Evolutionary conservation across 2,329 filamentous ascomycete genomes (phyloP), one percentile per base, ranked within the genome.

Genomic region (Penicillium brevicompactum): DNA sequence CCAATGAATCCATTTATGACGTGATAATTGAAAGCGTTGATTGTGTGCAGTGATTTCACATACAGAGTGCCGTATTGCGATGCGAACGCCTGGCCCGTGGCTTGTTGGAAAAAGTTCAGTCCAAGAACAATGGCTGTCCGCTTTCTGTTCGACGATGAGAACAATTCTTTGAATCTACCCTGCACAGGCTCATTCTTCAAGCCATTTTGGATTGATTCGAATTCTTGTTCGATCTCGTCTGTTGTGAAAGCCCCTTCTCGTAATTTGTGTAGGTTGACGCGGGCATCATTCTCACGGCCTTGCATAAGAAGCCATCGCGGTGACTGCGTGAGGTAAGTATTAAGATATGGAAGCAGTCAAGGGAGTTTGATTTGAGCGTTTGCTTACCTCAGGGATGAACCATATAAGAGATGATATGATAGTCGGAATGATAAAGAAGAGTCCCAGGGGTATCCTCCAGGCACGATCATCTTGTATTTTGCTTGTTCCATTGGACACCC

Each of bases 381-480:
- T 16, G 56, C 62, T 11, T n/a, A 46, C 47, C 63, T 72, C 63
- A 14, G 70, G 67, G 6, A 72, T 62, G 43, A 69, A 71, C 60
- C 65, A 68, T 37, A 67, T 61, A 8, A 54, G 43, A 18, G 43
- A 46, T 1, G 66, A 46, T 8, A 75, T 57, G 21, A 73, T 65
- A 11, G 56, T 49, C 4, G 72, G 70, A 4, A 75, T 61, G 34
- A 71, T 55, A 43, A 68, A 73, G 61, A 74, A 75, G 1, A 74
- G 56, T 0, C 72, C 71, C 5, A 70, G 63, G 0, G 72, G 74
- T 27, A 76, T 72, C 5, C 62, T 53, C 62, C 67, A 77, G 2
- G 72, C 62, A 3, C 57, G 56, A 48, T 70, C 65, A 31, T 64
- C 64, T 1, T 60, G 30, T 21, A 72, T 44, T 2, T 57, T 56